Evolutionary conservation across 176 grass and related monocot genomes (phyloP).

Genomic region (Saccharum officinarum): DNA sequence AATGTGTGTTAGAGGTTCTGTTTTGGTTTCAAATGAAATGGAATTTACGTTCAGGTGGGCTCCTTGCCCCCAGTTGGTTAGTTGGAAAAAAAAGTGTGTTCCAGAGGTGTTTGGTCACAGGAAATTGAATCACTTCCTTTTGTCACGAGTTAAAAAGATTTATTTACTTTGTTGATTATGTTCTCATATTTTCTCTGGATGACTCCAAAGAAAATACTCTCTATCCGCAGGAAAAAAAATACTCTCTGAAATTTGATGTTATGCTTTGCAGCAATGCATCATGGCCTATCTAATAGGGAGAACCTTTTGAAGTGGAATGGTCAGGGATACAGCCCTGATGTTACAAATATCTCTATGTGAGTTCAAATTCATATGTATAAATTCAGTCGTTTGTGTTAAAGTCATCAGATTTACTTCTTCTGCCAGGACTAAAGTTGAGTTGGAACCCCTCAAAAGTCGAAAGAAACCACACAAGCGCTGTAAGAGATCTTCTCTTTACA

Average conservation of each 20-base stretch:
- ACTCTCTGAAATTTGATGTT: background rate
- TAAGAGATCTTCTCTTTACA: constrained; percentile 30
- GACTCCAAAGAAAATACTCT: background rate
- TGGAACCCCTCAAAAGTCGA: constrained; percentile 16
- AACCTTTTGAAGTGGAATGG: constrained; percentile 14
- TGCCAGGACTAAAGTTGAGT: constrained; percentile 25
- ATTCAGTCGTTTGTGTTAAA: constrained; percentile 12
- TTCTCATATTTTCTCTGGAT: background rate
- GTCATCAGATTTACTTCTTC: constrained; percentile 27
- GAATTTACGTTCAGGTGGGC: background rate
- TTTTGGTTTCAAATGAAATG: background rate
- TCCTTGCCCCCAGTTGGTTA: background rate
- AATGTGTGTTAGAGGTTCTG: constrained; percentile 1
- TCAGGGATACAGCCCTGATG: constrained; percentile 8
- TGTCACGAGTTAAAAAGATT: background rate
- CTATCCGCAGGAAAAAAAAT: background rate
- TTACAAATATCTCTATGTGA: constrained; percentile 35
- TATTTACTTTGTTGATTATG: background rate
- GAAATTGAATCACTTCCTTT: background rate
- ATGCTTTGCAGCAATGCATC: constrained; percentile 48
- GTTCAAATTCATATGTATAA: constrained; percentile 20
- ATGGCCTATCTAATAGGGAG: constrained; percentile 31
- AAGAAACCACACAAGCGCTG: constrained; percentile 52
- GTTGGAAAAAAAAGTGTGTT: background rate
- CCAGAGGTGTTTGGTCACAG: background rate